Evolutionary conservation across 2,329 filamentous ascomycete species (phyloP), one percentile per base, ranked within the genome.

Genomic region (Fusarium tanahbumbuense): DNA sequence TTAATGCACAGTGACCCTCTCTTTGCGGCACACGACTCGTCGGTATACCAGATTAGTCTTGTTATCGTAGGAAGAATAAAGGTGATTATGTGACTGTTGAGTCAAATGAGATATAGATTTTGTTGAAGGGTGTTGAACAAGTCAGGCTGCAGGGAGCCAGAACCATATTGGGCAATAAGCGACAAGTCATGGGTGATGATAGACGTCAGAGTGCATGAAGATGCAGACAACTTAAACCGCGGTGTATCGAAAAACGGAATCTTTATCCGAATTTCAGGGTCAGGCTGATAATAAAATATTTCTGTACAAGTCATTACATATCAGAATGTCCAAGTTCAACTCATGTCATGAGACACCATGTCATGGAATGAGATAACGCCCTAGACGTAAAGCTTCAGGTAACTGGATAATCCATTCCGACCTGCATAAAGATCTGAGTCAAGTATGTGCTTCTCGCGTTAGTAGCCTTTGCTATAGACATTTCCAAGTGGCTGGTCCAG

Each of bases 71-170:
- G 37, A 41, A 20, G 25, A 57, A 30, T 11, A 18, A 32, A 27
- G 41, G 45, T 56, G 28, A 28, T 20, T 28, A 30, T 47, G 20
- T 15, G 16, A 37, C 4, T 22, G 28, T 56, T 37, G 37, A 46
- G 60, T 46, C 30, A 30, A 50, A 18, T 25, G 34, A 22, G 25
- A 56, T 37, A 53, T 28, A 23, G 40, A 9, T n/a, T 15, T 40
- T 27, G n/a, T 68, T 15, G 49, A 68, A 64, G 54, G 32, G 54
- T 37, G 47, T 52, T 65, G 47, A 58, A 68, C 30, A 68, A 58
- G 44, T 70, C 68, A 47, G 69, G 40, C 60, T 62, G 54, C 60
- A 70, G 58, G 55, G 47, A 54, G 52, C 49, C 37, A 41, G n/a
- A 53, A 44, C 44, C 56, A 40, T 57, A 55, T 70, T 71, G 68